Evolutionary conservation across 192 early-diverging fungal species (phyloP).

Genomic region (Rhizophagus clarus): DNA sequence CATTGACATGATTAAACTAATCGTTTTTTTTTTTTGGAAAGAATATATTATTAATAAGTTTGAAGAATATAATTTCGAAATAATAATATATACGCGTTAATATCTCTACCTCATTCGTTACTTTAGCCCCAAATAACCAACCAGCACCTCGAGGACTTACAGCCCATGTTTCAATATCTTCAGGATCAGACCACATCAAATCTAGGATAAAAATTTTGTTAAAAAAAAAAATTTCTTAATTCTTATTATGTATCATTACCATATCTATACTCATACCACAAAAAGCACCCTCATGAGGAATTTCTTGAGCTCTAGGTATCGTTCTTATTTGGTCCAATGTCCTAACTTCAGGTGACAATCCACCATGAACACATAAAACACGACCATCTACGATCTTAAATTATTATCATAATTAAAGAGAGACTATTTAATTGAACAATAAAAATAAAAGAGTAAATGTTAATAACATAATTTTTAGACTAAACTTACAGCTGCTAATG

Average conservation of each 20-base stretch:
- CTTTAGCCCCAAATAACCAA: constrained; percentile 94
- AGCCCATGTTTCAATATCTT: constrained; percentile 91
- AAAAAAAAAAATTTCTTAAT: not conserved
- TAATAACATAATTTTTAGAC: not conserved
- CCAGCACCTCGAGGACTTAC: constrained; percentile 92
- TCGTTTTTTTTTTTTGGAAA: not conserved
- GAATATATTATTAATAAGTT: not conserved
- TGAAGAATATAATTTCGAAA: not conserved
- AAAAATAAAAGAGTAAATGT: no score
- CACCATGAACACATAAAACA: constrained; percentile 93
- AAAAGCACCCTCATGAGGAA: constrained; percentile 93
- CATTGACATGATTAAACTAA: constrained; percentile 93
- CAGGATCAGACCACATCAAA: constrained; percentile 96
- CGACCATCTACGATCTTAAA: constrained; percentile 88
- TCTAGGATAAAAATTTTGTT: constrained; percentile 50
- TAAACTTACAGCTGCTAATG: constrained; percentile 80
- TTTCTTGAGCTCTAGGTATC: constrained; percentile 93
- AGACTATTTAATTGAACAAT: no score
- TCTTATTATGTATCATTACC: not conserved
- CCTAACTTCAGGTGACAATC: constrained; percentile 89
- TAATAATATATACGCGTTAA: no score
- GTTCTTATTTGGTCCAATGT: constrained; percentile 93
- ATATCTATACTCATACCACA: constrained; percentile 49
- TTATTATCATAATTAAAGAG: constrained; percentile 1
- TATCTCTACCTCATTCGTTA: constrained; percentile 79